A percentile compares a stretch with the other conserved stretches of the same genome.
These are phyloP conservation scores for Suillus fuscotomentosus DNA, from an alignment of 768 basidiomycete genomes.

Conservation along the genomic window DNA sequence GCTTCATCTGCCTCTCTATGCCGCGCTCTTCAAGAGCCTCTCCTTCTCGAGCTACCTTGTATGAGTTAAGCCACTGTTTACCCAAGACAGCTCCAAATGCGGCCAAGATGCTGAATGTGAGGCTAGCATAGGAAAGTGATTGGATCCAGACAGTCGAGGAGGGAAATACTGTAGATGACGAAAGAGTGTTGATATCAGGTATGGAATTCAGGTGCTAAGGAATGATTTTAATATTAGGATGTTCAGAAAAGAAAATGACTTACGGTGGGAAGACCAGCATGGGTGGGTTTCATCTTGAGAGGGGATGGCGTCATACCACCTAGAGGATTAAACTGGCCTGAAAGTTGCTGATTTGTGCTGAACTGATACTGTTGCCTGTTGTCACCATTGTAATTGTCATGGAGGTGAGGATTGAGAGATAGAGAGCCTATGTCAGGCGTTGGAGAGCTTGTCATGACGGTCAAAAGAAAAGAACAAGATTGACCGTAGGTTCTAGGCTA, in stretches of 20 bases:
- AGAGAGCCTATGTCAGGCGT: slow-evolving; percentile 76
- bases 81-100: slow-evolving; percentile 10
- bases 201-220: slow-evolving; percentile 46
- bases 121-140: slow-evolving; percentile 11
- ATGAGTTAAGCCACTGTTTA: background rate
- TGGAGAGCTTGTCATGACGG: slow-evolving; percentile 76
- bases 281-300: slow-evolving; percentile 68
- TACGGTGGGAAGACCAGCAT: slow-evolving; percentile 74
- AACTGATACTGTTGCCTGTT: slow-evolving; percentile 69
- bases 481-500: slow-evolving; percentile 10
- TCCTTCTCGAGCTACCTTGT: no score
- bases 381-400: slow-evolving; percentile 81
- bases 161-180: slow-evolving; percentile 4
- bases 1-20: no score
- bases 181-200: background rate
- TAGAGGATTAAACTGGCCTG: slow-evolving; percentile 43
- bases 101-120: slow-evolving; percentile 11
- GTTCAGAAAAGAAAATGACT: slow-evolving; percentile 33
- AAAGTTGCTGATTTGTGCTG: slow-evolving; percentile 59
- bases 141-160: slow-evolving; percentile 5
- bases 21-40: no score
- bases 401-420: slow-evolving; percentile 72
- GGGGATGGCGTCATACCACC: slow-evolving; percentile 61
- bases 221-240: slow-evolving; percentile 17
- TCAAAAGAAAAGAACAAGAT: slow-evolving; percentile 6